Evolutionary conservation across 257 asterid genomes (phyloP).

Genomic region (Nicotiana tabacum): DNA sequence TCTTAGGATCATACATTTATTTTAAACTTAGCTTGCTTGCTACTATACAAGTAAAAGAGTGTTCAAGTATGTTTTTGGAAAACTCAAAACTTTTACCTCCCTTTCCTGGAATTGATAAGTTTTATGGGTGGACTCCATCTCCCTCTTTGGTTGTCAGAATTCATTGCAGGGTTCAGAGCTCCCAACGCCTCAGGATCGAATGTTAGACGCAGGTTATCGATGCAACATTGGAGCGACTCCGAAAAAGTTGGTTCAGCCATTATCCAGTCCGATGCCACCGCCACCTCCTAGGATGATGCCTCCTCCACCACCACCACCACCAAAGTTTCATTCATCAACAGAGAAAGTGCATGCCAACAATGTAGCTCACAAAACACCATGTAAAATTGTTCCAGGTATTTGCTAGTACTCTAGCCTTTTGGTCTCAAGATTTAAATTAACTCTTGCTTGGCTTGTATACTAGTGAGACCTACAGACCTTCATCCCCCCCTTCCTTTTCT

Average conservation of each 20-base stretch:
- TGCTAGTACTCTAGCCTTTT: background rate
- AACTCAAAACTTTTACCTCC: background rate
- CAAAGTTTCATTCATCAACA: slow-evolving; percentile 41
- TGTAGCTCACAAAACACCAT: slow-evolving; percentile 21
- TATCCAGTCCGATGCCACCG: slow-evolving; percentile 27
- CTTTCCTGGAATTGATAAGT: slow-evolving; percentile 35
- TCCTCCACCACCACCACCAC: slow-evolving; percentile 41
- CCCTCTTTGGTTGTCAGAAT: slow-evolving; percentile 31
- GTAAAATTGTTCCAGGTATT: slow-evolving; percentile 66
- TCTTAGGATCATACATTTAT: background rate
- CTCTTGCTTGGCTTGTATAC: background rate
- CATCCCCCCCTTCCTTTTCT: background rate
- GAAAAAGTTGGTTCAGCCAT: slow-evolving; percentile 33
- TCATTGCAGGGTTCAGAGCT: slow-evolving; percentile 65
- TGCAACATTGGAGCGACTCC: slow-evolving; percentile 28
- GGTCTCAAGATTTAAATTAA: background rate
- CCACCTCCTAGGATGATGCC: slow-evolving; percentile 36
- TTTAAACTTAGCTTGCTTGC: background rate
- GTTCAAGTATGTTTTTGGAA: background rate
- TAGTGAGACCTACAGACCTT: background rate
- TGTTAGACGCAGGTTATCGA: slow-evolving; percentile 61
- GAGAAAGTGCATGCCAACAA: slow-evolving; percentile 29
- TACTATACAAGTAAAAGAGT: background rate
- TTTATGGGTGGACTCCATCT: slow-evolving; percentile 36
- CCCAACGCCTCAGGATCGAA: slow-evolving; percentile 59